Conservation (phyloP, 129 eudicot species). For the Flaveria bidentis region DNA sequence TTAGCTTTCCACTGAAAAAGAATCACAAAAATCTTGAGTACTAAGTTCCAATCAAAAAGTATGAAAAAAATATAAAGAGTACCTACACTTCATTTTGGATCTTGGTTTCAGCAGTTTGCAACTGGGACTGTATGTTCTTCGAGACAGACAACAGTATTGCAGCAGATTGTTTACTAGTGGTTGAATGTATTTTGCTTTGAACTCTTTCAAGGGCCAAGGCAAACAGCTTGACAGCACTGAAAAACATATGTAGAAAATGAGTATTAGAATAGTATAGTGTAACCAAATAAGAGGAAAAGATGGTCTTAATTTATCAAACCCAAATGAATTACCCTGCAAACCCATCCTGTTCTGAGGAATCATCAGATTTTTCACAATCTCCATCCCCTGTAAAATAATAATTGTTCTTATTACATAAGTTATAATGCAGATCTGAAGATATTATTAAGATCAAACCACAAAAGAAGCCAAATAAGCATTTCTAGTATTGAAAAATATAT, state of each 20-base stretch:
- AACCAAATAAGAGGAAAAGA: background rate
- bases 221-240: conserved; percentile 71
- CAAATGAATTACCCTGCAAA: conserved; percentile 53
- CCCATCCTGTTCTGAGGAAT: conserved; percentile 56
- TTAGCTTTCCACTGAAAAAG: conserved; percentile 84
- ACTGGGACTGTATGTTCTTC: conserved; percentile 52
- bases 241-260: conserved; percentile 26
- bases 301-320: background rate
- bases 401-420: background rate
- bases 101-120: conserved; percentile 74
- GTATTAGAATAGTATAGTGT: conserved; percentile 14
- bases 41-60: conserved; percentile 15
- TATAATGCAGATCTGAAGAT: conserved; percentile 5
- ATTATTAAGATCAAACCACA: conserved; percentile 3
- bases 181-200: conserved; percentile 64
- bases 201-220: conserved; percentile 68
- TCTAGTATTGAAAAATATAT: background rate
- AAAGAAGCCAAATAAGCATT: background rate
- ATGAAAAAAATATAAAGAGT: conserved; percentile 6
- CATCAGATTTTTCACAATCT: conserved; percentile 32
- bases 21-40: conserved; percentile 27
- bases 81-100: conserved; percentile 81
- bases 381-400: conserved; percentile 50
- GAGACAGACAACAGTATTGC: conserved; percentile 70
- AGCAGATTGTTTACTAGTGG: conserved; percentile 63